Percentiles rank a stretch among this genome's conserved stretches.
phyloP scores from a whole-genome alignment of 352 stramenopile genomes.

The Elongisporangium prolatum region DNA sequence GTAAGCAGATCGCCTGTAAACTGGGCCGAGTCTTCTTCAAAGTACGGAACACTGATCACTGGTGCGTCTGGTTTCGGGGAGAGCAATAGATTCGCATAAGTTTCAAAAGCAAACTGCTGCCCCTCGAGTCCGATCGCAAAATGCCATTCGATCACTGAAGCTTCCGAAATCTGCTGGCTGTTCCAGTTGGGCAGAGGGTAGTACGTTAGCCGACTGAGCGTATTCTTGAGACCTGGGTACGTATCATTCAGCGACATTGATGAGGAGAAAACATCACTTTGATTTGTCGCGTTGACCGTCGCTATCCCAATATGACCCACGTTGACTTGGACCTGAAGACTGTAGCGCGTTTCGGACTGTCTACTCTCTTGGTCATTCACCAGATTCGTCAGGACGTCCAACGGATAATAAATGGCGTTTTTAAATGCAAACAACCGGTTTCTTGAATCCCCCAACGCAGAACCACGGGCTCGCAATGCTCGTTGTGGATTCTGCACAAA shows the following conservation, averaged over 20 bases:
- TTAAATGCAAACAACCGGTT: background rate
- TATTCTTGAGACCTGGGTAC: slow-evolving; percentile 10
- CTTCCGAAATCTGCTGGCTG: slow-evolving; percentile 11
- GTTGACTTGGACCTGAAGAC: slow-evolving; percentile 2
- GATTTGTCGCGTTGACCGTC: background rate
- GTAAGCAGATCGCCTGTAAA: slow-evolving; percentile 45
- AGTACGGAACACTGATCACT: slow-evolving; percentile 34
- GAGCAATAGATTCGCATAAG: slow-evolving; percentile 32
- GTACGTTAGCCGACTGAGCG: slow-evolving; percentile 25
- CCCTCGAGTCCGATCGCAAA: slow-evolving; percentile 25
- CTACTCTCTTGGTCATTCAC: background rate
- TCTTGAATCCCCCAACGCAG: background rate
- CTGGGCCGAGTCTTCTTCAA: slow-evolving; percentile 14
- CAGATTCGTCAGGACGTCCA: background rate
- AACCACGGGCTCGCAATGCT: background rate
- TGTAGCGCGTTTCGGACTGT: background rate
- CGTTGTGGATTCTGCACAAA: slow-evolving; percentile 12
- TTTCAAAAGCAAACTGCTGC: slow-evolving; percentile 15
- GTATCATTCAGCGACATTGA: slow-evolving; percentile 7
- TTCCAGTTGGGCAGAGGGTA: slow-evolving; percentile 52
- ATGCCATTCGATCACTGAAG: slow-evolving; percentile 35
- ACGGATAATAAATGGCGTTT: background rate
- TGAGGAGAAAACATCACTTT: background rate
- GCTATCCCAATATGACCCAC: background rate
- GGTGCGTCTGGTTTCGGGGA: slow-evolving; percentile 23